A percentile compares a stretch with the other conserved stretches of the same genome.
phyloP scores from a whole-genome alignment of 331 rosid genomes.

The Acacia concinna region DNA sequence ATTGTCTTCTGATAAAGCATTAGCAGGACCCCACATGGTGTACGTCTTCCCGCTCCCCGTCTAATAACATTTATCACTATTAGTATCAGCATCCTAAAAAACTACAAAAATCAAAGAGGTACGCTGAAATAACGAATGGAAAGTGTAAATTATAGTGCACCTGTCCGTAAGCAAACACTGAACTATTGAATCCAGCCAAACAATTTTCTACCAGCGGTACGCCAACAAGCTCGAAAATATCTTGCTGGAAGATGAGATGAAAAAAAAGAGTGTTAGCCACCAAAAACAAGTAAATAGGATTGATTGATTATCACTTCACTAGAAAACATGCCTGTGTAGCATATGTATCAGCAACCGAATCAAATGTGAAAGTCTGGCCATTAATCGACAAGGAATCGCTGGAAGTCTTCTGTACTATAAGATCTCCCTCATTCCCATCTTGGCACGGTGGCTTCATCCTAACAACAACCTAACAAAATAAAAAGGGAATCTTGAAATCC shows the following conservation, averaged over 20 bases:
- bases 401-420: constrained; percentile 73
- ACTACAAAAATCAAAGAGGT: background rate
- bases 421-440: constrained; percentile 81
- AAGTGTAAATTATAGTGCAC: constrained; percentile 39
- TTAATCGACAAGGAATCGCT: constrained; percentile 70
- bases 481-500: constrained; percentile 2
- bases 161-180: constrained; percentile 98
- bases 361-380: constrained; percentile 87
- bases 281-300: constrained; percentile 15
- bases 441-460: constrained; percentile 72
- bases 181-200: constrained; percentile 97
- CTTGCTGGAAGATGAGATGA: constrained; percentile 57
- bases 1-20: constrained; percentile 66
- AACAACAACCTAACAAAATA: constrained; percentile 68
- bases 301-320: background rate
- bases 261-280: constrained; percentile 18
- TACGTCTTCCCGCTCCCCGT: constrained; percentile 99
- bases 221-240: constrained; percentile 89
- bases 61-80: constrained; percentile 37
- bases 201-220: constrained; percentile 91
- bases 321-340: constrained; percentile 78
- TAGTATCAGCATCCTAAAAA: background rate
- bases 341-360: constrained; percentile 80
- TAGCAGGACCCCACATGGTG: constrained; percentile 99
- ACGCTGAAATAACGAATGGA: background rate